These are phyloP conservation scores for Isatis tinctoria DNA, from an alignment of 345 rosid genomes.

Conservation along the genomic window DNA sequence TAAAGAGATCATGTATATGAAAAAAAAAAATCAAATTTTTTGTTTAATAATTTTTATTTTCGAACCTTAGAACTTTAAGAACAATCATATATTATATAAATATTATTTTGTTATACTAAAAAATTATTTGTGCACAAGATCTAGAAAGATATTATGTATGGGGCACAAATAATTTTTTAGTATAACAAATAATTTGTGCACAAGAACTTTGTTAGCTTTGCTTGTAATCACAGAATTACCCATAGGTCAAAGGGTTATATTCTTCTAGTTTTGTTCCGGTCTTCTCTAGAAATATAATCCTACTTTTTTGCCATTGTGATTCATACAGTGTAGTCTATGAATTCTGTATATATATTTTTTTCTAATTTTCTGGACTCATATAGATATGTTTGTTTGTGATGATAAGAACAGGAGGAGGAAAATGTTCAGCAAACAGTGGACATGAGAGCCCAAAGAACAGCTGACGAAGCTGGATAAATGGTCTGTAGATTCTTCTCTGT, in stretches of 20 bases:
- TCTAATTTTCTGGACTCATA: neutral
- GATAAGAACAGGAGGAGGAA: neutral
- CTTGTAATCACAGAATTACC: neutral
- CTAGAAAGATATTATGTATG: too few species aligned
- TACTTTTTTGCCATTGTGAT: neutral
- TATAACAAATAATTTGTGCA: too few species aligned
- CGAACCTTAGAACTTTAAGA: too few species aligned
- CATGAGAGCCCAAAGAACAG: neutral
- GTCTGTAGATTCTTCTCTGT: constrained; percentile 12
- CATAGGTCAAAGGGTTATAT: neutral
- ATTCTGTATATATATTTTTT: neutral
- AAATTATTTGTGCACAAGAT: too few species aligned
- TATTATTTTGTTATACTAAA: too few species aligned
- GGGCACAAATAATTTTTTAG: too few species aligned
- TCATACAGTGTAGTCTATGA: too few species aligned
- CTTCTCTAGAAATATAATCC: neutral
- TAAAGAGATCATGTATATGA: too few species aligned
- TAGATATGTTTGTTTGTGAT: neutral
- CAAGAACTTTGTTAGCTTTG: neutral
- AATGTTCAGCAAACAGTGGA: neutral
- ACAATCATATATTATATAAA: too few species aligned
- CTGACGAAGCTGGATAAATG: neutral
- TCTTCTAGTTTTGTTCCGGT: neutral
- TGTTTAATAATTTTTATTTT: too few species aligned
- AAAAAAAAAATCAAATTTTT: too few species aligned